These are phyloP conservation scores for Capsella rubella DNA, from an alignment of 441 rosid species.

Conservation along the genomic window DNA sequence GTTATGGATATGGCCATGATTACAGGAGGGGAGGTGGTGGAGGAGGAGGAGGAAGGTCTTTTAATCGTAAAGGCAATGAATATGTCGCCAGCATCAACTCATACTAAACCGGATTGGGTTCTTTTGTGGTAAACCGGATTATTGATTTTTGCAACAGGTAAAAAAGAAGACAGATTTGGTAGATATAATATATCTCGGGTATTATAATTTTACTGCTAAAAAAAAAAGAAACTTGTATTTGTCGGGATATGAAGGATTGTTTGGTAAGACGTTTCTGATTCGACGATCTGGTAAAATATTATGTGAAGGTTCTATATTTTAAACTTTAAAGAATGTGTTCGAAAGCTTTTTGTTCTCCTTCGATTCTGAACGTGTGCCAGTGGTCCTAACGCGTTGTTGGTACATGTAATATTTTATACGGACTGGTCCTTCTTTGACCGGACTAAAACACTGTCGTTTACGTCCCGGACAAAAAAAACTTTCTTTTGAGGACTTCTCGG, in stretches of 20 bases:
- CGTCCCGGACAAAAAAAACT: not conserved
- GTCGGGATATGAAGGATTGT: not conserved
- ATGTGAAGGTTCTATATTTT: not conserved
- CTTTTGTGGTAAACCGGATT: slow-evolving; percentile 19
- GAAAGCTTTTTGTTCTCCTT: not conserved
- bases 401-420: not conserved
- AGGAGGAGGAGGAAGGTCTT: slow-evolving; percentile 67
- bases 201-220: not conserved
- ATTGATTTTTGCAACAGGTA: slow-evolving; percentile 16
- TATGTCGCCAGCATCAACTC: slow-evolving; percentile 51
- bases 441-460: not conserved
- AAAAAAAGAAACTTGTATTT: not conserved
- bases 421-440: not conserved
- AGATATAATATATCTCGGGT: not conserved
- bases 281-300: not conserved
- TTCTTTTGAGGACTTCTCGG: not conserved
- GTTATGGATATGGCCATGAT: slow-evolving; percentile 57
- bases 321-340: not conserved
- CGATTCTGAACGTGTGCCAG: not conserved
- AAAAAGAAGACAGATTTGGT: not conserved
- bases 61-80: slow-evolving; percentile 39
- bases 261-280: slow-evolving; percentile 17
- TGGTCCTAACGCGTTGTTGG: not conserved
- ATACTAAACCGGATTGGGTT: slow-evolving; percentile 36
- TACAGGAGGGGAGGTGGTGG: slow-evolving; percentile 58